Evolutionary conservation across 805 yeast genomes (phyloP).

Genomic region (Blastobotrys attinorum): DNA sequence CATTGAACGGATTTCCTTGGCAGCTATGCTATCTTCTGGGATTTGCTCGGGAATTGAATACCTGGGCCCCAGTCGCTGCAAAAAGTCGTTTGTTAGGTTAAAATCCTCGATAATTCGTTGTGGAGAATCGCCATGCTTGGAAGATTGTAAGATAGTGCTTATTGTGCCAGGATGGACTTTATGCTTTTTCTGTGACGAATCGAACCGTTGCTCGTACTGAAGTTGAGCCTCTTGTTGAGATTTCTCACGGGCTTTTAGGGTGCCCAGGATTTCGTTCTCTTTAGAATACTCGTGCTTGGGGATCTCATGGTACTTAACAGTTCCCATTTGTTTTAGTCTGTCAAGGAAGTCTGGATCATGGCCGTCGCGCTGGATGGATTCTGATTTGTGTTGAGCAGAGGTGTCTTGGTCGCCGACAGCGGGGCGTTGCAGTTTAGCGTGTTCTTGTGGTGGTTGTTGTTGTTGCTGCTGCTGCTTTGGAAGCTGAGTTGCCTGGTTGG

Average conservation of each 20-base stretch:
- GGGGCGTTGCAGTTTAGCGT: too few species aligned
- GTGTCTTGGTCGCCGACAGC: too few species aligned
- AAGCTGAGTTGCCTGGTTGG: not conserved
- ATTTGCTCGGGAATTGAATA: slow-evolving; percentile 2
- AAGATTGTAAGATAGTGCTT: slow-evolving; percentile 16
- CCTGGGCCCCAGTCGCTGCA: slow-evolving; percentile 12
- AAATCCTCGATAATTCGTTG: slow-evolving; percentile 13
- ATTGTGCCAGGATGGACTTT: slow-evolving; percentile 20
- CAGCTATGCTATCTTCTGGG: not conserved
- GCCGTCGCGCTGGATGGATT: not conserved
- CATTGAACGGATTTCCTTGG: not conserved
- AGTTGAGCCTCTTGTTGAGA: slow-evolving; percentile 7
- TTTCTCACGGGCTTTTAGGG: slow-evolving; percentile 18
- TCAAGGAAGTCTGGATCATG: slow-evolving; percentile 12
- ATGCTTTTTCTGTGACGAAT: slow-evolving; percentile 7
- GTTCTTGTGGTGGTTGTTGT: not conserved
- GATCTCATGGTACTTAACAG: slow-evolving; percentile 12
- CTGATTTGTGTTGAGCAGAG: too few species aligned
- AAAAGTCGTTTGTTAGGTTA: slow-evolving; percentile 14
- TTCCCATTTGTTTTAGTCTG: slow-evolving; percentile 19
- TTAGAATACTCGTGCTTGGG: slow-evolving; percentile 1
- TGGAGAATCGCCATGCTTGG: slow-evolving; percentile 18
- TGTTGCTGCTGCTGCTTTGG: not conserved
- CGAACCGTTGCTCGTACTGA: slow-evolving; percentile 3
- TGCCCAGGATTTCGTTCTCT: slow-evolving; percentile 17